These are phyloP conservation scores for Alternaria brassicae DNA, from an alignment of 2,329 filamentous ascomycete genomes.

Conservation along the genomic window DNA sequence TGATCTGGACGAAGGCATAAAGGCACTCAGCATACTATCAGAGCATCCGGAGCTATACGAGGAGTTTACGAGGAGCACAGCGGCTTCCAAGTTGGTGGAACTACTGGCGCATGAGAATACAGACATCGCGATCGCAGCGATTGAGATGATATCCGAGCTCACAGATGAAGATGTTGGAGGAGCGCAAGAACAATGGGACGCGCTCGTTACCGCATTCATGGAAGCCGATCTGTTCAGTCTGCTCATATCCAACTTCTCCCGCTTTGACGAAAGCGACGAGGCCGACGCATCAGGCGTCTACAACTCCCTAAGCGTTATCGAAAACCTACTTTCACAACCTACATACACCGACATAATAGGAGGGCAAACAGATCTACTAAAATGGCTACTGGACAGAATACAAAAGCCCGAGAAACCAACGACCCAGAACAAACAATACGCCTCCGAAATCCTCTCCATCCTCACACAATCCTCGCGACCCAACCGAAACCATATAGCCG, in stretches of 20 bases:
- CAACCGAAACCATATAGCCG: conserved; percentile 69
- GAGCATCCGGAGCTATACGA: conserved; percentile 85
- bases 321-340: conserved; percentile 80
- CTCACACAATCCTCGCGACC: conserved; percentile 76
- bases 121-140: conserved; percentile 89
- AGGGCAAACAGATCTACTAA: conserved; percentile 69
- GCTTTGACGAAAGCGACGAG: conserved; percentile 76
- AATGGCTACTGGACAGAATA: conserved; percentile 80
- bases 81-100: conserved; percentile 75
- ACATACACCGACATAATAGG: conserved; percentile 75
- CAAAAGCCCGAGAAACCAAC: conserved; percentile 72
- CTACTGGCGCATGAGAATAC: conserved; percentile 94
- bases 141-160: conserved; percentile 88
- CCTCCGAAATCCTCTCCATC: conserved; percentile 89
- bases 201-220: conserved; percentile 68
- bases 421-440: conserved; percentile 93
- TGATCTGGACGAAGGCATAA: conserved; percentile 88
- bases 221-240: conserved; percentile 75
- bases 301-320: conserved; percentile 79
- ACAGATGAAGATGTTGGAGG: conserved; percentile 92
- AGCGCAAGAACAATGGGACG: conserved; percentile 80
- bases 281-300: conserved; percentile 87
- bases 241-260: conserved; percentile 76
- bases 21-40: conserved; percentile 81
- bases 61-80: conserved; percentile 79